Evolutionary conservation across 177 flowering plant species (phyloP).

Genomic region (Vitis hybrid): DNA sequence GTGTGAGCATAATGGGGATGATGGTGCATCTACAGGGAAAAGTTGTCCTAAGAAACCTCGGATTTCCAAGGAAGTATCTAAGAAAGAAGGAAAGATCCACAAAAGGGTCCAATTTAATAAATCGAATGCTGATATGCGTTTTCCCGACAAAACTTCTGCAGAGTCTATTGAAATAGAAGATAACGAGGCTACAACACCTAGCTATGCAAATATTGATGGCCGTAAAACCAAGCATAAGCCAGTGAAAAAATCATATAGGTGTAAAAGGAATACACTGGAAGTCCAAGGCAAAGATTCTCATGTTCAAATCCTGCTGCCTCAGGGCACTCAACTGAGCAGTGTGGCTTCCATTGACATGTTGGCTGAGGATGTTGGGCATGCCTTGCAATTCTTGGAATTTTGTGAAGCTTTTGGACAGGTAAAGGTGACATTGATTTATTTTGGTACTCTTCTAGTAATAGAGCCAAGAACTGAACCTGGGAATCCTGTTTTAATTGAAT

Average conservation of each 20-base stretch:
- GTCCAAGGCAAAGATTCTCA: not conserved
- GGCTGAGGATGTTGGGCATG: slow-evolving; percentile 55
- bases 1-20: not conserved
- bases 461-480: not conserved
- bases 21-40: slow-evolving; percentile 1
- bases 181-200: not conserved
- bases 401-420: slow-evolving; percentile 63
- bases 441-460: not conserved
- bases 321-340: slow-evolving; percentile 31
- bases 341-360: slow-evolving; percentile 44
- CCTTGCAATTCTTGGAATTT: slow-evolving; percentile 66
- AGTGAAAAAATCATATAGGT: not conserved
- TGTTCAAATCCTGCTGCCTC: slow-evolving; percentile 35
- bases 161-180: slow-evolving; percentile 3
- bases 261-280: not conserved
- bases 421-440: slow-evolving; percentile 1
- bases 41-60: slow-evolving; percentile 6
- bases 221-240: slow-evolving; percentile 2
- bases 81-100: slow-evolving; percentile 4
- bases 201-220: not conserved
- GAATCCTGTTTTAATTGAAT: not conserved
- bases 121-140: not conserved
- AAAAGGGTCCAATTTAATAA: not conserved
- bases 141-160: not conserved
- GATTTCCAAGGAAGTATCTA: not conserved